Base-by-base conservation (phyloP, 140 eudicot genomes). In the Cichorium intybus region DNA sequence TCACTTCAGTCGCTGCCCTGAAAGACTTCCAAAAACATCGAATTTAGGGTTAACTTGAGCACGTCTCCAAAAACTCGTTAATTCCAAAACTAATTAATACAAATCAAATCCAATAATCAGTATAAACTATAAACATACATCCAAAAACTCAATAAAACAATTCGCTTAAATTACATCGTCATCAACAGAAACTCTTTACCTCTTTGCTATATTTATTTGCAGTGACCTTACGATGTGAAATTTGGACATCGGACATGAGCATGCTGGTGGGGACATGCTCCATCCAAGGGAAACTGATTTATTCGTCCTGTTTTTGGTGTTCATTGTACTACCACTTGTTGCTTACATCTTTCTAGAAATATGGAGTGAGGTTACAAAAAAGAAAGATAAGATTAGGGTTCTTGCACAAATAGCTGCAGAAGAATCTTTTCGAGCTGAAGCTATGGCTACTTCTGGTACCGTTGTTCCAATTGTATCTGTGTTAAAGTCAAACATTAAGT, bases 211-310 rank as follows among this genome's bases (percentile, higher is more conserved):
- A 2, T 35, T 17, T 24, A 64, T 33, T 64, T 47, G 46, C 46
- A 37, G 46, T 2, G 46, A 10, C n/a, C 15, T 10, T 37, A 37
- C 46, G 11, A 37, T 37, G 46, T 37, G n/a, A 37, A 37, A 26
- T 16, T 11, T 26, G 45, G 60, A 75, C 57, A 55, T 75, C 83
- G 87, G 97, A 56, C 79, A 90, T 90, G 97, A 90, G 84, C 84
- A 49, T 77, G 85, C 82, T 80, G 82, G 81, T 74, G 70, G 49
- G 84, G 93, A 75, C 83, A 90, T 90, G 97, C 89, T 90, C 74
- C 75, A 81, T 83, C 84, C 87, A 81, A 81, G 84, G 85, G 89
- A 82, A 84, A 69, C 82, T 66, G 89, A 86, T 81, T 59, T 86
- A 76, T 78, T 81, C 20, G 77, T 73, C 55, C 76, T 86, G 31